Percentiles rank a stretch among this genome's conserved stretches.
Evolutionary conservation across 2,329 filamentous ascomycete species (phyloP).

Genomic region (Venturia aucupariae): DNA sequence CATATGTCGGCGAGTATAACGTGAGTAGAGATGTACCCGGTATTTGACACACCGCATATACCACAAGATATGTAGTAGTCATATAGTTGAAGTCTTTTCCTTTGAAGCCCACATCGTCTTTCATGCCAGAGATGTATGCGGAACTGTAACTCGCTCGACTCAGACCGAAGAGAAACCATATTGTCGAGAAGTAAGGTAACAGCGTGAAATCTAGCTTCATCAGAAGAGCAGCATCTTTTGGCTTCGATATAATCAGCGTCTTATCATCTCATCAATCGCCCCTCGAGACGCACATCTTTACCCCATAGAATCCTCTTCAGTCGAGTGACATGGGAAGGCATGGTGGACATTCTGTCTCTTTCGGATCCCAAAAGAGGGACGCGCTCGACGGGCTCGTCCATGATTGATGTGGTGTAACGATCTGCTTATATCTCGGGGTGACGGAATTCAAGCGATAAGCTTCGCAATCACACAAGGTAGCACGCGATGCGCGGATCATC

Average conservation of each 20-base stretch:
- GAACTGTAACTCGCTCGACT: constrained; percentile 36
- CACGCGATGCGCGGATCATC: constrained; percentile 1
- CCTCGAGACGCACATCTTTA: neutral
- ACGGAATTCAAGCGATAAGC: neutral
- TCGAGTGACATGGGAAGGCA: neutral
- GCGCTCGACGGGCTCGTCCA: neutral
- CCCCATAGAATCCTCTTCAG: neutral
- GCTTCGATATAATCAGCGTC: constrained; percentile 3
- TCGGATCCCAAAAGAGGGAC: neutral
- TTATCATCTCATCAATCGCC: neutral
- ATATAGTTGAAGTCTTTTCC: constrained; percentile 17
- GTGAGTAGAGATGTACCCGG: constrained; percentile 35
- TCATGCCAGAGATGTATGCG: constrained; percentile 36
- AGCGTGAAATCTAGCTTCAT: constrained; percentile 12
- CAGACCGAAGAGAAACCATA: constrained; percentile 41
- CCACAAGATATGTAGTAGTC: constrained; percentile 25
- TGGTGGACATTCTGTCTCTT: neutral
- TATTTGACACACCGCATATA: constrained; percentile 38
- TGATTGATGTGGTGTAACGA: neutral
- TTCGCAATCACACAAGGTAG: neutral
- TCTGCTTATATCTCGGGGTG: neutral
- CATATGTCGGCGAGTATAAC: constrained; percentile 31
- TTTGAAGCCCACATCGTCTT: constrained; percentile 29
- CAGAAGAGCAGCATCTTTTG: constrained; percentile 7
- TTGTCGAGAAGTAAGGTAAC: constrained; percentile 33